Percentiles rank a stretch among this genome's conserved stretches.
Conservation (phyloP, 192 early-diverging fungal species). For the Entomortierella lignicola region DNA sequence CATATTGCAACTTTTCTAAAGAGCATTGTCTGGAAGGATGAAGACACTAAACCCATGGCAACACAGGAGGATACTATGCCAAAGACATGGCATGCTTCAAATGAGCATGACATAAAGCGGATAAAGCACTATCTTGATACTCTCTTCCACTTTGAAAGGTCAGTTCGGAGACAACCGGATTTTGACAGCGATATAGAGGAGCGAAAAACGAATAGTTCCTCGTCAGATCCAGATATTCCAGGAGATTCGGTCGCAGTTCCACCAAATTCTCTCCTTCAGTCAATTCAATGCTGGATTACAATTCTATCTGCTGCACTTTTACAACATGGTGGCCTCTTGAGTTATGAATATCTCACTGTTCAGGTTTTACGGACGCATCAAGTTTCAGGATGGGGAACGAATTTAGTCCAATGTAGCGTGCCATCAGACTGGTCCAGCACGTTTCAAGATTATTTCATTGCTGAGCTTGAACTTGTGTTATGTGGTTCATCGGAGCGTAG, state of each 20-base stretch:
- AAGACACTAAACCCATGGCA: background rate
- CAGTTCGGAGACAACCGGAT: slow-evolving; percentile 44
- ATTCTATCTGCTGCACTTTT: slow-evolving; percentile 29
- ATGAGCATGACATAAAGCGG: background rate
- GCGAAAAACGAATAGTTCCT: background rate
- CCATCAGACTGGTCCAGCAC: slow-evolving; percentile 25
- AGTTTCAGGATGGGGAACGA: slow-evolving; percentile 27
- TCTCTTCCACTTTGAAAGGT: slow-evolving; percentile 47
- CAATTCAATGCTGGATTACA: slow-evolving; percentile 40
- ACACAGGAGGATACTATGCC: background rate
- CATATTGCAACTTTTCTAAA: slow-evolving; percentile 28
- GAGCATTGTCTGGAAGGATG: background rate
- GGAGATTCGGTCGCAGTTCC: background rate
- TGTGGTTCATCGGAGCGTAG: background rate
- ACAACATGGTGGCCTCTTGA: slow-evolving; percentile 11
- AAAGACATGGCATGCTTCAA: background rate
- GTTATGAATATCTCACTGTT: slow-evolving; percentile 32
- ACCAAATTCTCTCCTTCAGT: slow-evolving; percentile 22
- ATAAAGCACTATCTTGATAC: slow-evolving; percentile 35
- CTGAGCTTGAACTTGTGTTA: slow-evolving; percentile 31
- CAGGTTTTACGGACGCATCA: slow-evolving; percentile 21
- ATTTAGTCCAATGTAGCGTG: slow-evolving; percentile 29
- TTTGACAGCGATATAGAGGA: slow-evolving; percentile 22
- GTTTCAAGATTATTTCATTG: slow-evolving; percentile 32
- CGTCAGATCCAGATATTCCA: background rate